Evolutionary conservation across 2,329 filamentous ascomycete genomes (phyloP), one percentile per base, ranked within the genome.

Genomic region (Alternaria sp.): DNA sequence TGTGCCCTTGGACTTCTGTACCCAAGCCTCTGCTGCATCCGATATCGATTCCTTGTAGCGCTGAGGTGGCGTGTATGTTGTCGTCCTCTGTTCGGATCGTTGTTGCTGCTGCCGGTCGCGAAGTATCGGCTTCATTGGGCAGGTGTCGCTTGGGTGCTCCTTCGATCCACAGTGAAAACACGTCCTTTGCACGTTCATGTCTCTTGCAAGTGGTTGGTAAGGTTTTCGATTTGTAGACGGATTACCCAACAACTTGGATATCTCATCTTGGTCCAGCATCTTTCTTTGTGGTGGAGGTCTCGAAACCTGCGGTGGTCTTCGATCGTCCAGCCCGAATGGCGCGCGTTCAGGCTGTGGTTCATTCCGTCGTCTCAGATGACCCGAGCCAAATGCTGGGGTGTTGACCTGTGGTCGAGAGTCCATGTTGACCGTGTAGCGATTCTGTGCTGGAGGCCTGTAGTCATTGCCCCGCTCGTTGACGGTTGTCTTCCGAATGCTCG

Each of bases 361-460:
- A 50, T 67, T 74, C 37, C 65, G 72, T 50, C 69, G 69, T 48
- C 70, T 67, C 49, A 77, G 44, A 40, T 73, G 61, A 5, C 59
- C 61, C 4, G 69, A 56, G 14, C 66, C 65, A 46, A 75, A 76
- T 41, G 64, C 61, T 31, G 71, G 72, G 31, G 56, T 64, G 23
- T 71, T 60, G 29, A 72, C 53, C 1, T 67, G 67, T 14, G 72
- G 73, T 48, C 63, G 65, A 7, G 71, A 60, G 36, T 71, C 68
- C 69, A 74, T 73, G n/a, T 73, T 74, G 48, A 74, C 68, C n/a
- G 60, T 67, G 51, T 68, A 74, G 26, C 68, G 65, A 29, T 45
- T 62, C 40, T 62, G 61, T 39, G 59, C 61, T 5, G 60, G 39
- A 11, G 57, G 40, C 21, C 60, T 51, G 17, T 54, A 54, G 8